Percentiles rank a stretch among this genome's conserved stretches.
Evolutionary conservation across 1,284 basidiomycete species (phyloP).

Genomic region (Tranzscheliella williamsii): DNA sequence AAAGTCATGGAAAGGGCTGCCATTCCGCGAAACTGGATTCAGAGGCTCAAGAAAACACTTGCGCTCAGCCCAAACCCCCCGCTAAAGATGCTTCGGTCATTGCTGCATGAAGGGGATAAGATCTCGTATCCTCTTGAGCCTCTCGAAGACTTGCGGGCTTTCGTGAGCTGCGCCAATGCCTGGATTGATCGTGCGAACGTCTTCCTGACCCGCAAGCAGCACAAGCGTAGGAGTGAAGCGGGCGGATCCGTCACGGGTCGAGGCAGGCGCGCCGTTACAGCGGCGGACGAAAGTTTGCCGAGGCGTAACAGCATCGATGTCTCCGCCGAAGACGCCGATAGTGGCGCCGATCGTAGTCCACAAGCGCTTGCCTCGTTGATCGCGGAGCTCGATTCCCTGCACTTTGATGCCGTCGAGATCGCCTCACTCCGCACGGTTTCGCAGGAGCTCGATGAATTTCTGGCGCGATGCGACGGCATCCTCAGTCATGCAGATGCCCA

Average conservation of each 20-base stretch:
- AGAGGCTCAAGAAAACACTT: conserved; percentile 72
- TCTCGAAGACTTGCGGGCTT: conserved; percentile 73
- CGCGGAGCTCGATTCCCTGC: conserved; percentile 72
- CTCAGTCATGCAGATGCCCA: conserved; percentile 11
- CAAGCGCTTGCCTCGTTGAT: conserved; percentile 65
- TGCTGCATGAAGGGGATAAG: conserved; percentile 83
- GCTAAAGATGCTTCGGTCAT: conserved; percentile 74
- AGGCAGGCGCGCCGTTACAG: conserved; percentile 63
- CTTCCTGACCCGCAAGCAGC: conserved; percentile 65
- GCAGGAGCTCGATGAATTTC: conserved; percentile 70
- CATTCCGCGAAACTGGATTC: conserved; percentile 75
- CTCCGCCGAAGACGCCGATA: conserved; percentile 15
- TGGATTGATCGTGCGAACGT: conserved; percentile 73
- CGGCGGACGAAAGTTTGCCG: conserved; percentile 15
- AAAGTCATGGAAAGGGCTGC: conserved; percentile 69
- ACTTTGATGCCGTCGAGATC: conserved; percentile 79
- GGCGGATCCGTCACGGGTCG: conserved; percentile 70
- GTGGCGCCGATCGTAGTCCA: conserved; percentile 26
- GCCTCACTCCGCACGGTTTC: conserved; percentile 67
- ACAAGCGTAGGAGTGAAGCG: conserved; percentile 32
- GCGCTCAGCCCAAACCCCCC: conserved; percentile 68
- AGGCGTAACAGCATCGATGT: conserved; percentile 14
- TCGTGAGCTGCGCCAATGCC: conserved; percentile 76
- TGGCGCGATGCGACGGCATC: conserved; percentile 65
- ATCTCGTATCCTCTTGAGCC: conserved; percentile 77